A percentile compares a stretch with the other conserved stretches of the same genome.
Conservation (phyloP, 1,139 yeast species). For the Petasospora rhodanensis region DNA sequence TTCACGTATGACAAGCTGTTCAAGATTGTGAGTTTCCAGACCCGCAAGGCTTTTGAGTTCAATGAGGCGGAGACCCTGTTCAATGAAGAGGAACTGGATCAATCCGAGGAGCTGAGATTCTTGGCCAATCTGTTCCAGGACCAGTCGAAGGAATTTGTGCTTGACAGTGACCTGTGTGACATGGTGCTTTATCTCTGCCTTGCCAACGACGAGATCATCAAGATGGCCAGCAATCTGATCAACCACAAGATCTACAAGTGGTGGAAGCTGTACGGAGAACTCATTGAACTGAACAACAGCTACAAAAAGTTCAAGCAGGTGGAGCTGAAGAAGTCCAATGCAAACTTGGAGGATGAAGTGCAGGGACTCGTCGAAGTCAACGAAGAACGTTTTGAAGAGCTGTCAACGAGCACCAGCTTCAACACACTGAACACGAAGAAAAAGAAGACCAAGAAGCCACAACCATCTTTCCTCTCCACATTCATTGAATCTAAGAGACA, state of each 20-base stretch:
- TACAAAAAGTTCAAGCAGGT: constrained; percentile 24
- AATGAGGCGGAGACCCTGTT: constrained; percentile 22
- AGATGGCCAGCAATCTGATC: constrained; percentile 37
- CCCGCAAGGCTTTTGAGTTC: constrained; percentile 42
- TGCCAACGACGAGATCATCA: constrained; percentile 34
- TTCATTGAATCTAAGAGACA: constrained; percentile 38
- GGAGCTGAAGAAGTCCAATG: constrained; percentile 6
- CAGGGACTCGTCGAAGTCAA: constrained; percentile 11
- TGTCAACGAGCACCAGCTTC: constrained; percentile 14
- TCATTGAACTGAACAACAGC: constrained; percentile 28
- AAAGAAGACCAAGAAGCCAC: constrained; percentile 13
- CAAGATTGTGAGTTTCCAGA: constrained; percentile 40
- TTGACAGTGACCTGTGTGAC: constrained; percentile 22
- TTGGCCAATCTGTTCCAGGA: constrained; percentile 13
- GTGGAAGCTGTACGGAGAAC: constrained; percentile 42
- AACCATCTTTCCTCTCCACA: constrained; percentile 26
- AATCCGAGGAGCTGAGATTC: constrained; percentile 19
- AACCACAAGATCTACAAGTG: constrained; percentile 42
- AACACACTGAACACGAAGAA: constrained; percentile 1
- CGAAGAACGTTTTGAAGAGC: constrained; percentile 17
- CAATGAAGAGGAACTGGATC: constrained; percentile 24
- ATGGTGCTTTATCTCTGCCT: constrained; percentile 24
- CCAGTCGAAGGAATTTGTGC: constrained; percentile 18
- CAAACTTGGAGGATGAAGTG: constrained; percentile 1
- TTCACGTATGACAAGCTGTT: constrained; percentile 35